These are phyloP conservation scores for Athelia psychrophila DNA, from an alignment of 1,284 basidiomycete species.

Conservation along the genomic window DNA sequence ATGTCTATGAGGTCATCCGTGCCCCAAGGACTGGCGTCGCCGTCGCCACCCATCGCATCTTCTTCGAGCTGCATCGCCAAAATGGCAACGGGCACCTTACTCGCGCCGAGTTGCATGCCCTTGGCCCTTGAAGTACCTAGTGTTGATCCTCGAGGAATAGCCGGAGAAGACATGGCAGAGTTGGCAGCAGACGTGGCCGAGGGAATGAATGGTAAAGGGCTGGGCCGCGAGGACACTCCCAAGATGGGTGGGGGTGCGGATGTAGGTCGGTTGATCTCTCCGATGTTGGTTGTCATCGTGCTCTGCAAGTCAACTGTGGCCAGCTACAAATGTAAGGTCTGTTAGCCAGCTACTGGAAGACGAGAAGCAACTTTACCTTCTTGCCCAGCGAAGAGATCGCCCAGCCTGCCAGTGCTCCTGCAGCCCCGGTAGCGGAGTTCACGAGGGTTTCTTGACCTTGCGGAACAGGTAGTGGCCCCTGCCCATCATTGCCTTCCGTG, in stretches of 20 bases:
- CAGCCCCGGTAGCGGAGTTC: slow-evolving; percentile 85
- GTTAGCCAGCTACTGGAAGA: background rate
- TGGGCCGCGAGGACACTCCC: slow-evolving; percentile 10
- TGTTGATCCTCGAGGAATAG: background rate
- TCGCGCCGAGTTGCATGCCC: slow-evolving; percentile 70
- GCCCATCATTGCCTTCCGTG: slow-evolving; percentile 34
- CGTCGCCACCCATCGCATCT: slow-evolving; percentile 49
- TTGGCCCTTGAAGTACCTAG: slow-evolving; percentile 32
- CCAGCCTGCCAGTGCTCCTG: slow-evolving; percentile 90
- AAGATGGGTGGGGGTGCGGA: slow-evolving; percentile 31
- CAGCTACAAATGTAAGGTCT: slow-evolving; percentile 42
- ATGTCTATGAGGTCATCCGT: slow-evolving; percentile 85
- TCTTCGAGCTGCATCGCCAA: slow-evolving; percentile 56
- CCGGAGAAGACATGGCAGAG: slow-evolving; percentile 16
- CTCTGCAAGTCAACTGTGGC: slow-evolving; percentile 71
- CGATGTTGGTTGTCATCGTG: slow-evolving; percentile 43
- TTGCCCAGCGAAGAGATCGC: slow-evolving; percentile 86
- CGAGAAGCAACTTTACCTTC: slow-evolving; percentile 45
- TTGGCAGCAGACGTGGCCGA: slow-evolving; percentile 15
- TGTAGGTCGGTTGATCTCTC: slow-evolving; percentile 32
- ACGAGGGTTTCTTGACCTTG: slow-evolving; percentile 62
- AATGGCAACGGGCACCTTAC: slow-evolving; percentile 37
- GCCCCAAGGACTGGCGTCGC: slow-evolving; percentile 60
- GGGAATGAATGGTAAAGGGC: slow-evolving; percentile 10
- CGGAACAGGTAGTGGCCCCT: slow-evolving; percentile 24